Evolutionary conservation across 169 alveolate species (phyloP).

Genomic region (Toxoplasma gondii): DNA sequence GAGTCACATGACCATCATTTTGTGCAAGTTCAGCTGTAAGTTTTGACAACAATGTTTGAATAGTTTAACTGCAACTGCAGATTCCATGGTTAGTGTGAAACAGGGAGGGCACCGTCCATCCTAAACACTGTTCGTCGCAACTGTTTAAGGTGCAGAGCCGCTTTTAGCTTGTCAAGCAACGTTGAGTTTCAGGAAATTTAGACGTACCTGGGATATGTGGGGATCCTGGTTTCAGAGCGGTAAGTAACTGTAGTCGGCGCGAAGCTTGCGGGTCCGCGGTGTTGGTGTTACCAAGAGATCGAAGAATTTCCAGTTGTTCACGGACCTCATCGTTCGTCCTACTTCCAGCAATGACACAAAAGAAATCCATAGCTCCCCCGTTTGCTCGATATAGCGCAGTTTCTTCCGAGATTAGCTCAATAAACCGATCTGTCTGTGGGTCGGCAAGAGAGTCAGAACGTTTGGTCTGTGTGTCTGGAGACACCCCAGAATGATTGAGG

Average conservation of each 20-base stretch:
- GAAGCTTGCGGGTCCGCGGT: not conserved
- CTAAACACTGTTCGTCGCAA: too few relatives aligned
- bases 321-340: not conserved
- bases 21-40: too few relatives aligned
- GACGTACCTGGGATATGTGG: not conserved
- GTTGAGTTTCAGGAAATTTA: not conserved
- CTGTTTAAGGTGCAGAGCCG: too few relatives aligned
- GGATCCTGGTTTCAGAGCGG: constrained; percentile 41
- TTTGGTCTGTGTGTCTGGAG: not conserved
- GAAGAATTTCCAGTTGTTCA: not conserved
- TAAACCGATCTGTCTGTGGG: not conserved
- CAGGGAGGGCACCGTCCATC: too few relatives aligned
- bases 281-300: not conserved
- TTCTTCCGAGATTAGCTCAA: not conserved
- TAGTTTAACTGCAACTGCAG: too few relatives aligned
- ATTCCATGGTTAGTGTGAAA: too few relatives aligned
- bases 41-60: too few relatives aligned
- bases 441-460: not conserved
- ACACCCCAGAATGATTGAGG: not conserved
- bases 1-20: too few relatives aligned
- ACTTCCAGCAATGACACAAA: not conserved
- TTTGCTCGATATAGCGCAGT: not conserved
- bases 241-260: constrained; percentile 4
- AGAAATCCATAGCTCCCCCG: not conserved
- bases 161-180: not conserved